phyloP scores from a whole-genome alignment of 306 rosid genomes.

The Prunus kanzakura region DNA sequence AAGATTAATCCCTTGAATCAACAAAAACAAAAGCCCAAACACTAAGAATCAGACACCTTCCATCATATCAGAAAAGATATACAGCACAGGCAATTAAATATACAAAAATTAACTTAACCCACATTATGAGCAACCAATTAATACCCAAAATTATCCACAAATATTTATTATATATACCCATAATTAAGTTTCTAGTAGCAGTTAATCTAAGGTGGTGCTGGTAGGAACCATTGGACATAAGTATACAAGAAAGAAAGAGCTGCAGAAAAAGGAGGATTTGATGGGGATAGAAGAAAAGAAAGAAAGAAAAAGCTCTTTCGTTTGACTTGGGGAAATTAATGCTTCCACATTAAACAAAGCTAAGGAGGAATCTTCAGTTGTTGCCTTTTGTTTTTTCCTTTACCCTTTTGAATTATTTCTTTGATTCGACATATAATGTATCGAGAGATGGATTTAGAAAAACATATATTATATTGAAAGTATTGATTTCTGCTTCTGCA shows the following conservation, averaged over 20 bases:
- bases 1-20: neutral
- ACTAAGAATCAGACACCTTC: neutral
- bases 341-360: constrained; percentile 26
- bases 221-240: neutral
- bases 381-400: constrained; percentile 18
- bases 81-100: neutral
- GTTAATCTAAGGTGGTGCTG: neutral
- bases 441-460: constrained; percentile 13
- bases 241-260: constrained; percentile 4
- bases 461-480: neutral
- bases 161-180: no score
- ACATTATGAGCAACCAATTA: neutral
- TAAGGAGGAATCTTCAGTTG: constrained; percentile 26
- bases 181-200: neutral
- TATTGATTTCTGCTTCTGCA: neutral
- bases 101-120: neutral
- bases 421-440: constrained; percentile 42
- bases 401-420: constrained; percentile 11
- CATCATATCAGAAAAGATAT: neutral
- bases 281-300: constrained; percentile 4
- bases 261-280: constrained; percentile 8
- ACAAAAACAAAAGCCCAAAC: neutral
- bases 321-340: constrained; percentile 38
- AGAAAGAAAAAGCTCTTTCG: constrained; percentile 5
- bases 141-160: neutral